These are phyloP conservation scores for Psidium guajava DNA, from an alignment of 345 rosid species.

Conservation along the genomic window DNA sequence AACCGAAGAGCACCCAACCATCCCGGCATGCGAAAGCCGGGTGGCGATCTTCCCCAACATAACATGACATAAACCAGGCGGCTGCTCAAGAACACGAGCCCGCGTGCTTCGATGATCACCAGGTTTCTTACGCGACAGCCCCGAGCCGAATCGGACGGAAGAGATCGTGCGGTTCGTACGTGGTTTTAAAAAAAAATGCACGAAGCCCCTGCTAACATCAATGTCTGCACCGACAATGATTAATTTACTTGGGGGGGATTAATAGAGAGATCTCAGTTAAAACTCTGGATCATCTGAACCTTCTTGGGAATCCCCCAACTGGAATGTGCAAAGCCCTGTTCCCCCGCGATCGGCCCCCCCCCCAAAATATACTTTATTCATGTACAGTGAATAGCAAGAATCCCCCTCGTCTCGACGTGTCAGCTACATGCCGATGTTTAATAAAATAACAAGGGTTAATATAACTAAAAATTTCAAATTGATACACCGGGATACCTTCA, in stretches of 20 bases:
- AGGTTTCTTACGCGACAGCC: neutral
- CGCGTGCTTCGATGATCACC: neutral
- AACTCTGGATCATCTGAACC: neutral
- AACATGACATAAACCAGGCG: neutral
- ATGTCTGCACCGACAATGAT: neutral
- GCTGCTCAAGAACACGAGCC: neutral
- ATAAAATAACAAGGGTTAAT: neutral
- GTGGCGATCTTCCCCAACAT: neutral
- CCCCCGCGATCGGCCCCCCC: neutral
- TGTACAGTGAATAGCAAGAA: accelerated
- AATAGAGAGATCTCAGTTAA: neutral
- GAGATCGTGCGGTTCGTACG: neutral
- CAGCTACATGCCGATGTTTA: neutral
- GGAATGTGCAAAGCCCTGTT: neutral
- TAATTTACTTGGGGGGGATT: neutral
- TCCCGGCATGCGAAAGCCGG: neutral
- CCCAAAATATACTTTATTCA: neutral
- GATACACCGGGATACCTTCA: no score
- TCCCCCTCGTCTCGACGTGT: neutral
- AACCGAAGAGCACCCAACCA: neutral
- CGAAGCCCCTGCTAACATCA: neutral
- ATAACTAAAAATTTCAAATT: no score
- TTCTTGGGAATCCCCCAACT: neutral
- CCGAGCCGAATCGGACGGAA: neutral
- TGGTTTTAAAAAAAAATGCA: neutral